Evolutionary conservation across 208 protist species (phyloP), one percentile per base, ranked within the genome.

Genomic region (Leishmania tropica): DNA sequence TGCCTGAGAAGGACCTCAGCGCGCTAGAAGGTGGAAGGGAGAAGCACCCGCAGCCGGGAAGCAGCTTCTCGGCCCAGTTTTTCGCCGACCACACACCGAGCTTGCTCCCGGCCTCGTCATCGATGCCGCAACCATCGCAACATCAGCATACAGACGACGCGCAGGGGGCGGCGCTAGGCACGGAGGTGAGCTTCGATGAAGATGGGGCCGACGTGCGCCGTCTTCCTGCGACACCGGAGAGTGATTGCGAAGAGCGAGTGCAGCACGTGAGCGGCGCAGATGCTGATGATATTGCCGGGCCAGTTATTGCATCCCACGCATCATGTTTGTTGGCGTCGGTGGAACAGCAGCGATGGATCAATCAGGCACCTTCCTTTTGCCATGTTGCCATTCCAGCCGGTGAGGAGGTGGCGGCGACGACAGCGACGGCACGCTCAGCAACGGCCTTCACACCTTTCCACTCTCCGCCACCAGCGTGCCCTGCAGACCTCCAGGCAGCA

Each of bases 21-120:
- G 42, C 42, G 10, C 8, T 3, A 24, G 76, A 71, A 56, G 76
- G 37, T 45, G 28, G 8, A 40, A 56, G 2, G 47, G 60, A 19
- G 13, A 24, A 54, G 21, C 56, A 67, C 35, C 75, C 11, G 15
- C 47, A 21, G 64, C 64, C 15, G 2, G 31, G n/a, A 31, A 51
- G 10, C 45, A 24, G 19, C 65, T 62, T 45, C 0, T 73, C 76
- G 1, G 76, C n/a, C 1, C 54, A 45, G n/a, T n/a, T 75, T 40
- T 48, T 81, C 31, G 81, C 81, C 6, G 56, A 75, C 42, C 72
- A 75, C 76, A 85, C 81, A 10, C 76, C 76, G 0, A 85, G 76
- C 62, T 40, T 78, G 19, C 75, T 51, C 8, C 81, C 81, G 0
- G 71, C 81, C 17, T 85, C 81, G 21, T 40, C 68, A 35, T 85